A percentile compares a stretch with the other conserved stretches of the same genome.
Evolutionary conservation across 495 filamentous ascomycete genomes (phyloP).

Genomic region (Poronia punctata): DNA sequence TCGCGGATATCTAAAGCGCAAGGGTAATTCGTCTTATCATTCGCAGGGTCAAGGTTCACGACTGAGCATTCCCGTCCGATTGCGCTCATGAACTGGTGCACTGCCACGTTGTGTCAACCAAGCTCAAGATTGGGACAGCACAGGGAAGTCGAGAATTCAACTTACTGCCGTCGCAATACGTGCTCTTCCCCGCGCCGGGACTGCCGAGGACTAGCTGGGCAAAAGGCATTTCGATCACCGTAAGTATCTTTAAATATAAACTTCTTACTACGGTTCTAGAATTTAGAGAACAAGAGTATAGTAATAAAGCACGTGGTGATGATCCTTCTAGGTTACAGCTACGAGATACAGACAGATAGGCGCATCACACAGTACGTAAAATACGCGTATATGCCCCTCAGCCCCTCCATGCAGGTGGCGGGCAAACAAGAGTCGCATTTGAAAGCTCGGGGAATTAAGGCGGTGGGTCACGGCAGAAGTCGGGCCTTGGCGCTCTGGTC

Average conservation of each 20-base stretch:
- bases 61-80: conserved; percentile 91
- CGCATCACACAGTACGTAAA: conserved; percentile 4
- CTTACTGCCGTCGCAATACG: conserved; percentile 88
- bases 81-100: conserved; percentile 94
- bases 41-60: conserved; percentile 95
- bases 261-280: not conserved
- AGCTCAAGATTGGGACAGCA: too few species aligned
- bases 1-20: conserved; percentile 87
- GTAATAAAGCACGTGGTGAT: not conserved
- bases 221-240: conserved; percentile 35
- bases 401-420: conserved; percentile 12
- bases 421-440: too few species aligned
- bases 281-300: not conserved
- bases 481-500: too few species aligned
- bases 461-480: conserved; percentile 14
- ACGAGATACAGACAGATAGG: too few species aligned
- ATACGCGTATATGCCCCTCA: conserved; percentile 18
- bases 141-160: too few species aligned
- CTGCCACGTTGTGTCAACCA: conserved; percentile 19
- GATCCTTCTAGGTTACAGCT: not conserved
- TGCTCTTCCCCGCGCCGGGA: conserved; percentile 91
- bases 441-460: conserved; percentile 14
- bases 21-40: conserved; percentile 73
- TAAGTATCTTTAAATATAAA: not conserved
- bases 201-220: conserved; percentile 84